These are phyloP conservation scores for Rosa hybrid DNA, from an alignment of 331 rosid genomes.

Conservation along the genomic window DNA sequence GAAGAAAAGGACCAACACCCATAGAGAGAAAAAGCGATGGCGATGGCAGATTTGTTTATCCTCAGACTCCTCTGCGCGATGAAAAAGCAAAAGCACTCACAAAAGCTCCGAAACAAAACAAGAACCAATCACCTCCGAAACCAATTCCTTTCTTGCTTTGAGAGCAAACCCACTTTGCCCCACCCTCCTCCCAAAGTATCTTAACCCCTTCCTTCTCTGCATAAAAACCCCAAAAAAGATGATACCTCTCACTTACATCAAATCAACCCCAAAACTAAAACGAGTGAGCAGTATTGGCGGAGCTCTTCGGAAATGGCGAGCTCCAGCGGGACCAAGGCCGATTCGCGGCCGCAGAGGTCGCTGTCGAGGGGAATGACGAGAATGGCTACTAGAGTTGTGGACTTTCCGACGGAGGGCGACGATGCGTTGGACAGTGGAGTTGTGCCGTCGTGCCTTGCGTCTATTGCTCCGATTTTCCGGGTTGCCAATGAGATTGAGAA, in stretches of 20 bases:
- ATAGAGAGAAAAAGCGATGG: background rate
- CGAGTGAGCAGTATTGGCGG: background rate
- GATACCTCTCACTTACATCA: background rate
- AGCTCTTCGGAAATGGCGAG: slow-evolving; percentile 56
- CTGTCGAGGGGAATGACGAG: slow-evolving; percentile 48
- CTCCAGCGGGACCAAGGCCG: slow-evolving; percentile 71
- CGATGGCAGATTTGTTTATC: slow-evolving; percentile 7
- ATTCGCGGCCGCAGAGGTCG: slow-evolving; percentile 34
- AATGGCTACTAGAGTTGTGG: slow-evolving; percentile 46
- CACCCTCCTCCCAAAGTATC: slow-evolving; percentile 70
- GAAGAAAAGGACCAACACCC: background rate
- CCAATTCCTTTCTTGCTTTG: slow-evolving; percentile 54
- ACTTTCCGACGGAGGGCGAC: slow-evolving; percentile 47
- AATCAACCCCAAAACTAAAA: background rate
- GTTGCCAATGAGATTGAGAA: slow-evolving; percentile 80
- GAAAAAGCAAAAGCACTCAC: slow-evolving; percentile 35
- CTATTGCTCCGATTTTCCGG: slow-evolving; percentile 74
- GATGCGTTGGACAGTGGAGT: slow-evolving; percentile 54
- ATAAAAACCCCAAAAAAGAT: slow-evolving; percentile 33
- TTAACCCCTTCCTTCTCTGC: slow-evolving; percentile 29
- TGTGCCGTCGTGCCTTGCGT: slow-evolving; percentile 71
- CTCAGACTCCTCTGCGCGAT: background rate
- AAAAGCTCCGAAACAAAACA: slow-evolving; percentile 6
- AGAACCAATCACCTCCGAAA: slow-evolving; percentile 1
- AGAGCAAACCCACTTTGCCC: slow-evolving; percentile 65